These are phyloP conservation scores for Pichia sp. DNA, from an alignment of 1,139 yeast genomes.

Conservation along the genomic window DNA sequence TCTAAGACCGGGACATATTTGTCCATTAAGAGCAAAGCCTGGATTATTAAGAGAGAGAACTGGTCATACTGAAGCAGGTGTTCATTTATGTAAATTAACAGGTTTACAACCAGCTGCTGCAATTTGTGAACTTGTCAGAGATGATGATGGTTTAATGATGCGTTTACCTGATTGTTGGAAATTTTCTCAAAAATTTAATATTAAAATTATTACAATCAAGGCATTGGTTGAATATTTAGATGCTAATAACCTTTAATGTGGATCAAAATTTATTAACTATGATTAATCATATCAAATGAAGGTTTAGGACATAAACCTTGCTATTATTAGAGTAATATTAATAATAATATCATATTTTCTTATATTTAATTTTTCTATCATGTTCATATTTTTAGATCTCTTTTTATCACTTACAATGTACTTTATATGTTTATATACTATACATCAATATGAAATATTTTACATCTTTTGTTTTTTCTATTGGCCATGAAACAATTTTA, in stretches of 20 bases:
- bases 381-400: too few species aligned
- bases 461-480: too few species aligned
- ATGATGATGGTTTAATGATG: conserved; percentile 94
- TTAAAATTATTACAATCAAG: conserved; percentile 78
- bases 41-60: conserved; percentile 77
- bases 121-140: conserved; percentile 90
- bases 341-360: too few species aligned
- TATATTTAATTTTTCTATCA: too few species aligned
- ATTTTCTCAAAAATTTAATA: conserved; percentile 56
- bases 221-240: conserved; percentile 57
- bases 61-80: conserved; percentile 99
- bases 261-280: too few species aligned
- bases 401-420: too few species aligned
- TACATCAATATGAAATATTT: too few species aligned
- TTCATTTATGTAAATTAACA: conserved; percentile 73
- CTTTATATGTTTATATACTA: too few species aligned
- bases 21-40: conserved; percentile 86
- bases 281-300: too few species aligned
- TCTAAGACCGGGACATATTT: conserved; percentile 86
- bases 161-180: conserved; percentile 78
- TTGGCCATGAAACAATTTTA: too few species aligned
- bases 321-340: too few species aligned
- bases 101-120: conserved; percentile 84
- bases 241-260: conserved; percentile 13
- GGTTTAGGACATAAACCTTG: too few species aligned